These are phyloP conservation scores for Termitomyces sp. DNA, from an alignment of 768 basidiomycete genomes.

Conservation along the genomic window DNA sequence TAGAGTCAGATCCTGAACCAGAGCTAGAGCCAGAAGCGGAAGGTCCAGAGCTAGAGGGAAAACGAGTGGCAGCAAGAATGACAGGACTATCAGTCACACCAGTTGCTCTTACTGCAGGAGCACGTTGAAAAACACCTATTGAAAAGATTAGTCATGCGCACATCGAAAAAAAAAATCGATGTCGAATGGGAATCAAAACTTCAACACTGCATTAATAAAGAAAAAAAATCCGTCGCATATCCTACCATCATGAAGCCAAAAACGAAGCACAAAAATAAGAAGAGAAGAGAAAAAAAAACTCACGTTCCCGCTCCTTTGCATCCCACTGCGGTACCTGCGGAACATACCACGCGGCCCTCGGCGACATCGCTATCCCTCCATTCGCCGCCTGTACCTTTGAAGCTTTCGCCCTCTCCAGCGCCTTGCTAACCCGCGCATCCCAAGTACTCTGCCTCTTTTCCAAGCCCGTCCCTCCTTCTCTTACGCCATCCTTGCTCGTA, in stretches of 20 bases:
- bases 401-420: conserved; percentile 7
- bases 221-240: not conserved
- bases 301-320: not conserved
- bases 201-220: not conserved
- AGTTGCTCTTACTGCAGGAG: not conserved
- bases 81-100: not conserved
- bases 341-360: conserved; percentile 4
- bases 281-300: not conserved
- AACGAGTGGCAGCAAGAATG: not conserved
- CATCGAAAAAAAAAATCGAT: not conserved
- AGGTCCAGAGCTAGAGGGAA: not conserved
- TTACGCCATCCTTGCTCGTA: not conserved
- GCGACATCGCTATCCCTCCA: not conserved
- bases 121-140: not conserved
- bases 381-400: not conserved
- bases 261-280: not conserved
- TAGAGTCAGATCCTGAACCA: not conserved
- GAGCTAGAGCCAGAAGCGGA: not conserved
- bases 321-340: conserved; percentile 3
- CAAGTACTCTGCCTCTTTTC: conserved; percentile 8
- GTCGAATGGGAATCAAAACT: not conserved
- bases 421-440: conserved; percentile 14
- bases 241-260: not conserved
- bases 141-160: too few relatives aligned
- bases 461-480: not conserved